Evolutionary conservation across 768 basidiomycete genomes (phyloP), one percentile per base, ranked within the genome.

Genomic region (Podaxis mareebaensis): DNA sequence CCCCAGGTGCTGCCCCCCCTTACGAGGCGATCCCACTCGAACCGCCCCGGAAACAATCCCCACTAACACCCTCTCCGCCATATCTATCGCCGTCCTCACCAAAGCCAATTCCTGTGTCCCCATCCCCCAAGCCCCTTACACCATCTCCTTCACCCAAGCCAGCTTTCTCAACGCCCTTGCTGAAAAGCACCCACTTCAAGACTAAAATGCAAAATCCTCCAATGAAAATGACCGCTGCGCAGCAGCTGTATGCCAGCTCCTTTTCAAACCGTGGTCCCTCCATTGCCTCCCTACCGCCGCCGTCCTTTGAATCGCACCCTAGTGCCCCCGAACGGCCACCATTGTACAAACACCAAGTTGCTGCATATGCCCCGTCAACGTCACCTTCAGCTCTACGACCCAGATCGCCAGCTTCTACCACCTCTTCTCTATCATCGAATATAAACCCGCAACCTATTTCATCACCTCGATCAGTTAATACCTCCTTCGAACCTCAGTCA

Each of bases 231-330:
- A 63, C 54, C 48, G 33, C 54, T 46, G 67, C 67, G 3, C 67
- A 68, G 59, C 58, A 64, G 46, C 60, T 68, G 17, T 68, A 68
- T 53, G 67, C 67, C 24, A 68, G 63, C 30, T 64, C 67, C 1
- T 59, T 65, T 15, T 17, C 55, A 17, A 55, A 46, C 17, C 53
- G 48, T 17, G 54, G 53, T 22, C 54, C 39, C 15, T 51, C 53
- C n/a, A 28, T 56, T 2, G 17, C 61, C 20, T 49, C 61, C 7
- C 6, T 63, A 11, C 55, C 61, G 20, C 26, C 61, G 11, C 61
- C 61, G 4, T 57, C 54, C 11, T 24, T 63, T 28, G 39, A 42
- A 44, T 12, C 54, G 10, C 54, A 26, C 20, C 42, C 40, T 11
- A n/a, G 26, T 39, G 6, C 15, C 10, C 22, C 22, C 12, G 28